Conservation (phyloP, 352 stramenopile genomes). For the Phytophthora capsici region DNA sequence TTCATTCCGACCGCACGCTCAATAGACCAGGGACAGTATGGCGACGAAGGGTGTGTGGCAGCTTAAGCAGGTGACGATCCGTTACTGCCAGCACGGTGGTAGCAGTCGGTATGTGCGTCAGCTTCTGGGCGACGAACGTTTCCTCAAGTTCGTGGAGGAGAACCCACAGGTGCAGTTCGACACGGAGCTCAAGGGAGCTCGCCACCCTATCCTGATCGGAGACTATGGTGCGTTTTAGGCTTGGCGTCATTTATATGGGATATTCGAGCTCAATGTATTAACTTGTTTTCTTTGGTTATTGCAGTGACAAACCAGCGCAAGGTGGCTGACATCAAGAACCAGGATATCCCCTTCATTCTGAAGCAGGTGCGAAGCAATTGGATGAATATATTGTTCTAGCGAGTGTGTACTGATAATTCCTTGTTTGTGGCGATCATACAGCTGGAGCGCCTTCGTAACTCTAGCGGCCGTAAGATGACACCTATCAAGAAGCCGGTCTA, state of each 20-base stretch:
- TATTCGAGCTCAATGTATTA: neutral
- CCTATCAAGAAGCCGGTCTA: conserved; percentile 85
- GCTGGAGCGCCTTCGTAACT: conserved; percentile 86
- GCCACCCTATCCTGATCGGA: conserved; percentile 82
- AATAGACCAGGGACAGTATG: conserved; percentile 40
- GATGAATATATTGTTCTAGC: neutral
- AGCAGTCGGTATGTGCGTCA: conserved; percentile 82
- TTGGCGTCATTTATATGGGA: neutral
- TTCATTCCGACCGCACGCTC: conserved; percentile 22
- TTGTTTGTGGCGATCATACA: conserved; percentile 24
- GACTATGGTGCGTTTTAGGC: conserved; percentile 72
- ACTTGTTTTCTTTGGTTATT: conserved; percentile 6
- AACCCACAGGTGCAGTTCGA: conserved; percentile 88
- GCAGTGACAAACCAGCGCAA: conserved; percentile 84
- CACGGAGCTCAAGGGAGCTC: conserved; percentile 85
- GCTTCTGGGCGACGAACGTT: conserved; percentile 77
- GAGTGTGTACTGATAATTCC: too few species aligned
- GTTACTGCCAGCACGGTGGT: conserved; percentile 80
- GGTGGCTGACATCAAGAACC: conserved; percentile 90
- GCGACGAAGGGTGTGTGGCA: conserved; percentile 82
- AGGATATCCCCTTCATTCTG: conserved; percentile 84
- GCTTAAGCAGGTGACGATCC: conserved; percentile 81
- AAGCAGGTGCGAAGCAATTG: conserved; percentile 59
- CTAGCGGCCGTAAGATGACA: conserved; percentile 90
- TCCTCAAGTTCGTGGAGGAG: conserved; percentile 86